Evolutionary conservation across 1,284 basidiomycete species (phyloP), one percentile per base, ranked within the genome.

Genomic region (Singerocomus rubriflavus): DNA sequence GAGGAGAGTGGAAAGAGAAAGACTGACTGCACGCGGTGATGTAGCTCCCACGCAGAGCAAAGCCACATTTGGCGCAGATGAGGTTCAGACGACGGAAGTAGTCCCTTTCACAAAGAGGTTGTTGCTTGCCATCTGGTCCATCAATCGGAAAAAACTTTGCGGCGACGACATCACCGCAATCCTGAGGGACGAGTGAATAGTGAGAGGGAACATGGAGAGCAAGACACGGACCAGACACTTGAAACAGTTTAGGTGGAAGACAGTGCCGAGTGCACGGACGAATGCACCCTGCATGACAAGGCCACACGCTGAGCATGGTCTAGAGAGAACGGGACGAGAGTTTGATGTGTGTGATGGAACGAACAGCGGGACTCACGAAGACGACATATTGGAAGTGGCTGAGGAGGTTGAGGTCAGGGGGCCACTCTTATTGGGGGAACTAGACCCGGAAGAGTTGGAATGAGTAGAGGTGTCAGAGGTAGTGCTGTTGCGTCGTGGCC

Each of bases 81-180:
- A 99, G 81, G 71, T 95, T 93, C 49, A 99, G 80, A 44, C 97
- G 82, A 58, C 93, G 84, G 72, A 99, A 99, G 71, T 99, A 99
- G 70, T 99, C 97, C 51, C 92, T 85, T 73, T 99, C 96, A 72
- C 97, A 99, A n/a, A 98, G 79, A 32, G 94, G 94, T 59, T 89
- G 85, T 62, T 92, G 91, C 65, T 84, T 88, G 56, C 88, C 85
- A 65, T 92, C 89, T 42, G 82, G 76, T 1, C 88, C 87, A 63
- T 97, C 93, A 64, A 98, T 92, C 31, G 97, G 96, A 72, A 99
- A 99, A 78, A 99, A 99, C 72, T 99, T 99, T 60, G 91, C 90
- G 17, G 96, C 96, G 38, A 99, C 96, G 46, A 98, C 91, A 64
- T 90, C 88, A 61, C 92, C 88, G 68, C 96, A 99, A 70, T 99